Percentiles rank a stretch among this genome's conserved stretches.
Conservation (phyloP, 2,329 filamentous ascomycete species). For the Aureobasidium sp. region DNA sequence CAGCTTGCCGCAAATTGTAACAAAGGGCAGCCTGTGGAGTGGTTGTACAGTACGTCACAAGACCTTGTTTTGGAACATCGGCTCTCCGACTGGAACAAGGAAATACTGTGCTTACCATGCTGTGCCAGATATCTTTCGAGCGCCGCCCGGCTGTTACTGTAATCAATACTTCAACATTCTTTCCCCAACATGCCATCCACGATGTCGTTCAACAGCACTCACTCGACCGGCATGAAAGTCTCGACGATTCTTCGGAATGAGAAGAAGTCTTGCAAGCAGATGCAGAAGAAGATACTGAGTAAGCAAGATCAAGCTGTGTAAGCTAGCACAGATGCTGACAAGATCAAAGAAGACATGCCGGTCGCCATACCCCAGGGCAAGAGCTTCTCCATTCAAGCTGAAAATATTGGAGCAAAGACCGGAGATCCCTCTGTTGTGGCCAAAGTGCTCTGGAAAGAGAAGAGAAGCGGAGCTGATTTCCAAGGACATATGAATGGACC, state of each 20-base stretch:
- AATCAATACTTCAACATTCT: neutral
- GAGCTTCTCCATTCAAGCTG: neutral
- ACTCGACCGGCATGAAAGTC: neutral
- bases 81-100: neutral
- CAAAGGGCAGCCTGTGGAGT: neutral
- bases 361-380: slow-evolving; percentile 4
- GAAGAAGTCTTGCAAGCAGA: slow-evolving; percentile 1
- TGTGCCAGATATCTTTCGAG: neutral
- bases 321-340: neutral
- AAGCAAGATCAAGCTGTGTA: neutral
- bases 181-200: neutral
- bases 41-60: neutral
- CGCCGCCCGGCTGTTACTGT: neutral
- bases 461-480: neutral
- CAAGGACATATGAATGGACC: neutral
- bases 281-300: slow-evolving; percentile 13
- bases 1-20: slow-evolving; percentile 1
- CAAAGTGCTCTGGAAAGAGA: slow-evolving; percentile 7
- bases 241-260: neutral
- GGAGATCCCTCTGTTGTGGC: neutral
- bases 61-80: neutral
- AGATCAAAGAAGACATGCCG: neutral
- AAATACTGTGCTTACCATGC: neutral
- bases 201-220: neutral
- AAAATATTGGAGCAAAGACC: neutral